These are phyloP conservation scores for Rhizophora apiculata DNA, from an alignment of 345 rosid species.

Conservation along the genomic window DNA sequence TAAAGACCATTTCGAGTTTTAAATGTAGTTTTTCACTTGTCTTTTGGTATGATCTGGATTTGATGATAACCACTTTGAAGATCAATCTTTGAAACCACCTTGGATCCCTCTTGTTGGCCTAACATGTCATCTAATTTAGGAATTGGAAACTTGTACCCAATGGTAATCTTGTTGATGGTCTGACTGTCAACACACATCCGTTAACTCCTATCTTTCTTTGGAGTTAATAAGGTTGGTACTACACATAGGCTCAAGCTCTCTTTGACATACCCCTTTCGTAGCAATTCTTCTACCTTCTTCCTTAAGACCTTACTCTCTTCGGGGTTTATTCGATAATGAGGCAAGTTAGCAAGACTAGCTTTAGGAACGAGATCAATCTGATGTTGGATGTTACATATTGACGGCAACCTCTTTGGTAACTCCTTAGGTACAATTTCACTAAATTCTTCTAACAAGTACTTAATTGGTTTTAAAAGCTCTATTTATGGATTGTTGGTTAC, in stretches of 20 bases:
- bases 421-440: not conserved
- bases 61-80: not conserved
- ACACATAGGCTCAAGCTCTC: not conserved
- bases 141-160: not conserved
- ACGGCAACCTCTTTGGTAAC: not conserved
- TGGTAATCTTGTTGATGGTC: not conserved
- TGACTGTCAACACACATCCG: not conserved
- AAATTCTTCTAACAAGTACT: not conserved
- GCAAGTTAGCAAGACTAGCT: too few species aligned
- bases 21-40: not conserved
- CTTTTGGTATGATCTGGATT: not conserved
- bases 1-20: not conserved
- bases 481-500: rapidly evolving
- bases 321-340: too few species aligned
- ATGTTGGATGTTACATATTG: not conserved
- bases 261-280: not conserved
- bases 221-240: not conserved
- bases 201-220: conserved; percentile 7
- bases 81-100: not conserved
- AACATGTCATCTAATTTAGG: conserved; percentile 1
- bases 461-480: not conserved
- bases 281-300: not conserved
- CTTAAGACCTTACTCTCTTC: too few species aligned
- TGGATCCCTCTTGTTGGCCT: not conserved
- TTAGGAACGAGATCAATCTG: not conserved